phyloP scores from a whole-genome alignment of 2,329 filamentous ascomycete species.

The Aspergillus sp. region DNA sequence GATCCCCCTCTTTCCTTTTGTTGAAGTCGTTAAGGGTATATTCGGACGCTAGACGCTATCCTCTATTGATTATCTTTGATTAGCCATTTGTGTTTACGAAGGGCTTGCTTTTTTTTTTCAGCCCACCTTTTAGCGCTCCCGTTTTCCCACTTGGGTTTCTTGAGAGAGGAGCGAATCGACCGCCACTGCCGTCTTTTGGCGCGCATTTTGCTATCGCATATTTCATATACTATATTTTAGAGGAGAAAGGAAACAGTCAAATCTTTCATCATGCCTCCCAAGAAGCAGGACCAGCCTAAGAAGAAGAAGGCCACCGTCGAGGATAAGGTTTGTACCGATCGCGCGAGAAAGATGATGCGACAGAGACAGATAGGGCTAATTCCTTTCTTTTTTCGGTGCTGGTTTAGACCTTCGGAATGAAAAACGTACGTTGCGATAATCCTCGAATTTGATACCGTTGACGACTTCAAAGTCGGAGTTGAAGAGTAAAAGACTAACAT shows the following conservation, averaged over 20 bases:
- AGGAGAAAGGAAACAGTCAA: conserved; percentile 5
- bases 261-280: conserved; percentile 48
- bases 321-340: conserved; percentile 62
- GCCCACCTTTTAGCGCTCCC: not conserved
- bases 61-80: not conserved
- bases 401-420: conserved; percentile 88
- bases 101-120: not conserved
- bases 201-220: conserved; percentile 1
- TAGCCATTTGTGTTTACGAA: not conserved
- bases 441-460: conserved; percentile 4
- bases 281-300: conserved; percentile 46
- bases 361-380: conserved; percentile 3
- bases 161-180: not conserved
- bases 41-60: not conserved
- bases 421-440: conserved; percentile 62
- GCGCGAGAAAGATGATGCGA: not conserved
- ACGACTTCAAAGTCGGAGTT: conserved; percentile 5
- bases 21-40: not conserved
- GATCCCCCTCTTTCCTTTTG: not conserved
- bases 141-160: not conserved
- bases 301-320: conserved; percentile 62
- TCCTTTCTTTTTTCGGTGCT: conserved; percentile 6
- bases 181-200: not conserved
- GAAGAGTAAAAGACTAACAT: conserved; percentile 16
- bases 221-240: conserved; percentile 9